Conservation (phyloP, 495 filamentous ascomycete species). For the Xylaria scruposa region DNA sequence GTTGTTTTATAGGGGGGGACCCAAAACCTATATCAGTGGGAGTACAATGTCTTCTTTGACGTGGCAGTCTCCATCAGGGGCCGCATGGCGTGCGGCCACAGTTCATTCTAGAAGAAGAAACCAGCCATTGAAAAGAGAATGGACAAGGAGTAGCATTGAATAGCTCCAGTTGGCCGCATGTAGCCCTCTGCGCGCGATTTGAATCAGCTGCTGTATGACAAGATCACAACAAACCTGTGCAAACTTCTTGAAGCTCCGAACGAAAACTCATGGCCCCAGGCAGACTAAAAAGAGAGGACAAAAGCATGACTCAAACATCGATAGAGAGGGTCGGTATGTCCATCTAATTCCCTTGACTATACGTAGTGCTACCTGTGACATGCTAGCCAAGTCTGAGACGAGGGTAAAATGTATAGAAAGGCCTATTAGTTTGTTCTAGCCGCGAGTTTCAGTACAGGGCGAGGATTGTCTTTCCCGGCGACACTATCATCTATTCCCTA, state of each 20-base stretch:
- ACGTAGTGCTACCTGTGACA: not conserved
- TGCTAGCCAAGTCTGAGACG: conserved; percentile 16
- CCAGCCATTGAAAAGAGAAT: conserved; percentile 22
- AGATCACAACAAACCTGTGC: conserved; percentile 29
- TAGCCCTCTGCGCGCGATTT: conserved; percentile 25
- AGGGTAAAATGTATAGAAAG: conserved; percentile 1
- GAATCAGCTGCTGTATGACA: conserved; percentile 40
- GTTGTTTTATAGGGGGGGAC: conserved; percentile 34
- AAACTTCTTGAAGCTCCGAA: not conserved
- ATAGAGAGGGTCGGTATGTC: conserved; percentile 6
- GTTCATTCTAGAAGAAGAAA: conserved; percentile 29
- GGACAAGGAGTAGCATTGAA: conserved; percentile 13
- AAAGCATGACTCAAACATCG: not conserved
- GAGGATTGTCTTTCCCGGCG: conserved; percentile 13
- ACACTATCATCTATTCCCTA: conserved; percentile 17
- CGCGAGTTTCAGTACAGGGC: not conserved
- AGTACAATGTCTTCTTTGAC: conserved; percentile 29
- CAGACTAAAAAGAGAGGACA: not conserved
- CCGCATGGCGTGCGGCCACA: conserved; percentile 33
- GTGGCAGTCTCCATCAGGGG: conserved; percentile 36
- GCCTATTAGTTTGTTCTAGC: not conserved
- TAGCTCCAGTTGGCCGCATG: conserved; percentile 17
- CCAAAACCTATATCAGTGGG: conserved; percentile 36
- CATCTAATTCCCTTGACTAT: not conserved
- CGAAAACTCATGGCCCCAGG: not conserved